Evolutionary conservation across 805 yeast genomes (phyloP).

Genomic region (Ogataea pini): DNA sequence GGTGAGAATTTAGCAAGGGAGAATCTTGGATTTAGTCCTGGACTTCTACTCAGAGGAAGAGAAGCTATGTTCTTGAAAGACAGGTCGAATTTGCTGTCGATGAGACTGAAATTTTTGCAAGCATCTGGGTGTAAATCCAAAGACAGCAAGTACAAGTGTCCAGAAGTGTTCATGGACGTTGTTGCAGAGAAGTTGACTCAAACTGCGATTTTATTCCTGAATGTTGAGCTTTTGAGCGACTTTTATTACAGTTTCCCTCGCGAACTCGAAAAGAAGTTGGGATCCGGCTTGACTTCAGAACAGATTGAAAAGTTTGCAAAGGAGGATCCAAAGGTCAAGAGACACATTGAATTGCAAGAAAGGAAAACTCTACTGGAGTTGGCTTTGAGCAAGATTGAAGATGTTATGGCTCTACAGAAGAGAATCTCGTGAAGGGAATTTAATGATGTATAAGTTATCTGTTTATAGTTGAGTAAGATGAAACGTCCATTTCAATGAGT

Average conservation of each 20-base stretch:
- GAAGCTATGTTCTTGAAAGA: constrained; percentile 81
- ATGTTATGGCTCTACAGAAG: constrained; percentile 68
- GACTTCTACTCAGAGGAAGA: constrained; percentile 73
- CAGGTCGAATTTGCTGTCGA: constrained; percentile 64
- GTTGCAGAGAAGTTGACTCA: constrained; percentile 90
- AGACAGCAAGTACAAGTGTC: constrained; percentile 86
- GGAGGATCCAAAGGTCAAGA: constrained; percentile 87
- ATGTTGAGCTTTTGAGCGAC: constrained; percentile 91
- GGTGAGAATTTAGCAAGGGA: constrained; percentile 55
- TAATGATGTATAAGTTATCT: background rate
- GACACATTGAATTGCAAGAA: constrained; percentile 91
- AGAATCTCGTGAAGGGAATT: constrained; percentile 17
- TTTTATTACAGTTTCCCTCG: constrained; percentile 96
- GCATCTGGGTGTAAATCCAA: constrained; percentile 75
- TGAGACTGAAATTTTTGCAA: constrained; percentile 76
- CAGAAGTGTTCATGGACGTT: constrained; percentile 90
- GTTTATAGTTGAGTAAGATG: background rate
- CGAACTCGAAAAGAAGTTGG: constrained; percentile 78
- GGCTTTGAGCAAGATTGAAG: constrained; percentile 83
- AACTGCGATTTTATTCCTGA: constrained; percentile 88
- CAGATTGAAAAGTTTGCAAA: constrained; percentile 89
- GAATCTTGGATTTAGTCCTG: constrained; percentile 80
- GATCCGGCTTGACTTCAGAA: constrained; percentile 61
- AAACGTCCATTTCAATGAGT: no score
- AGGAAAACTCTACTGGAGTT: constrained; percentile 84